phyloP scores from a whole-genome alignment of 345 rosid genomes.

The Pistacia atlantica region DNA sequence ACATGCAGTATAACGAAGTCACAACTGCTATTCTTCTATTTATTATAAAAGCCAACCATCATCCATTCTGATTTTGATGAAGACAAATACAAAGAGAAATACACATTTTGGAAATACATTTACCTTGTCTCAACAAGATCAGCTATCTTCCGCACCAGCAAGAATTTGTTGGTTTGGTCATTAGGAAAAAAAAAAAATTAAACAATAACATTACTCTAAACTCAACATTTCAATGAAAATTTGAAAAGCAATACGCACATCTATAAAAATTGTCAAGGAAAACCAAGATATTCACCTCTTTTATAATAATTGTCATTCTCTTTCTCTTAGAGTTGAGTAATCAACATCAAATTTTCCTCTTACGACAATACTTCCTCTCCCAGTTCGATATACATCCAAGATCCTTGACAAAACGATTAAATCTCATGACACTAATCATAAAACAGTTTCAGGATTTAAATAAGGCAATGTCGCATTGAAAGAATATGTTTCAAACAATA shows the following conservation, averaged over 20 bases:
- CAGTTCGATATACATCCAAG: constrained; percentile 92
- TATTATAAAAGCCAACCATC: no score
- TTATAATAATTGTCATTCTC: constrained; percentile 71
- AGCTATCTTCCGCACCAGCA: constrained; percentile 93
- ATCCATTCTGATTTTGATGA: no score
- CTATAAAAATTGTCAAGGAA: not conserved
- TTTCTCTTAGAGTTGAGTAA: constrained; percentile 21
- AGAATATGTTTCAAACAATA: not conserved
- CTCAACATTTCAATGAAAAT: not conserved
- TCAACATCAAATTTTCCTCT: constrained; percentile 77
- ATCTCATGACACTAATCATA: constrained; percentile 22
- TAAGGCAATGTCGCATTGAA: no score
- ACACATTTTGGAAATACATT: not conserved
- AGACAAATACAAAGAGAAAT: no score
- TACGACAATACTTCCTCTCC: constrained; percentile 77
- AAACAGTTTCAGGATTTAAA: not conserved
- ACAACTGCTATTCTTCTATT: not conserved
- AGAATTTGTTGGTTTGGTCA: constrained; percentile 90
- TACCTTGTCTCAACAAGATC: constrained; percentile 98
- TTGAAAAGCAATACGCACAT: constrained; percentile 18
- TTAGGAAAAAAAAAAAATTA: constrained; percentile 50
- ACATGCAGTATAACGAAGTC: not conserved
- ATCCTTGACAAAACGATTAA: constrained; percentile 49
- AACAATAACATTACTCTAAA: constrained; percentile 6
- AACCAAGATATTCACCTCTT: constrained; percentile 60